Evolutionary conservation across 2,329 filamentous ascomycete species (phyloP), one percentile per base, ranked within the genome.

Genomic region (Fragosphaeria purpurea): DNA sequence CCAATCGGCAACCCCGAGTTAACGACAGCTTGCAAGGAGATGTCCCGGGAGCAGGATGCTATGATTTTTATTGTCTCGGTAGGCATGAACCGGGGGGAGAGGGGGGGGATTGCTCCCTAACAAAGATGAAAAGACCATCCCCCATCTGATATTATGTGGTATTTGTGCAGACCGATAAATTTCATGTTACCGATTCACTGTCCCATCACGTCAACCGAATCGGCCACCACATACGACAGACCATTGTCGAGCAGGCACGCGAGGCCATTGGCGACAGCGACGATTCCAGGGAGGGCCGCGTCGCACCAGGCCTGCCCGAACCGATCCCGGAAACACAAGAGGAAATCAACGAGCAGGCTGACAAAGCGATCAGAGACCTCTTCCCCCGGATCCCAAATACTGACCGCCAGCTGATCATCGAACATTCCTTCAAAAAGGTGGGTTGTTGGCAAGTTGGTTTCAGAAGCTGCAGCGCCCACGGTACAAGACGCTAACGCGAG

Each of bases 11-110:
- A 83, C 56, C 80, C 80, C 30, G 70, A 74, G 54, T 65, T 85
- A 59, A 83, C 79, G 5, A 69, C 67, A 50, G 66, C 71, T 42
- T 85, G 81, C 69, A 84, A 84, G 63, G 80, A 84, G 58, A 63
- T 83, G 22, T 84, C 80, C 1, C 72, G 81, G 55, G 76, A 81
- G 57, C 69, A 71, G 47, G 79, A 73, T 57, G 79, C 77, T 43
- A 77, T 82, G 74, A 77, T 83, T 12, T 84, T 81, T 57, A 82
- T 84, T 52, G 80, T 85, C 45, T 80, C 79, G 59, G 80, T 82
- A 71, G 57, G 76, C 65, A 12, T 45, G 11, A 39, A 22, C 12
- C 11, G 43, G 37, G 43, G 44, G 22, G 22, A 22, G 2, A 22
- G 22, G 22, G 22, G 3, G 22, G 22, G 22, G 3, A 22, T 22